Base-by-base conservation (phyloP, 495 filamentous ascomycete genomes). In the Aspergillus steynii region DNA sequence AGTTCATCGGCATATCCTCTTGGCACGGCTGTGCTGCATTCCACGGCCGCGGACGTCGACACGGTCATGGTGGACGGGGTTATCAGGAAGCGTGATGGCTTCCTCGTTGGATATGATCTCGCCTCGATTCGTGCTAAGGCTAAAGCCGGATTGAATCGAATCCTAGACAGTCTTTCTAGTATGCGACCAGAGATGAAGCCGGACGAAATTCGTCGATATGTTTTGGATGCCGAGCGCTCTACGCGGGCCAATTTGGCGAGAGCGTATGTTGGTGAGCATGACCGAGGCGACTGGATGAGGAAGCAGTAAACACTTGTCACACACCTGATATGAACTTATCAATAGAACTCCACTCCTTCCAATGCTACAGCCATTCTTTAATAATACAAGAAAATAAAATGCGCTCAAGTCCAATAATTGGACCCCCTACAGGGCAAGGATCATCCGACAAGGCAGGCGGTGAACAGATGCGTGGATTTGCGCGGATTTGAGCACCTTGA, bases 401-500 rank as follows among this genome's bases (percentile, higher is more conserved):
- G 20, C 20, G 20, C 20, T 20, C 20, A 20, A 20, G 20, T 20
- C 20, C 20, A 20, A 20, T 20, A 20, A 20, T 20, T 20, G 20
- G 20, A 20, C 20, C 31, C 31, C 31, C 31, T 32, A 37, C 10
- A 7, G 34, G 34, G 34, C 34, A 37, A 37, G 4, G 34, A 37
- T 37, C 34, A 7, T 10, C 34, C 34, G 10, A 37, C 34, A 8
- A 2, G 28, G 29, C 51, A 29, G 29, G 29, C 50, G 29, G 27
- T 14, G 9, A 14, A 15, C n/a, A 7, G 34, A 37, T 37, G 34
- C 55, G 55, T 27, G 55, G 37, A 62, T 62, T 58, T 62, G 61
- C 55, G 61, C 61, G 28, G 20, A 62, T 62, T 62, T 62, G 61
- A 62, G 61, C 61, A 62, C 55, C 55, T 62, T 58, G 29, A 31